Percentiles rank a stretch among this genome's conserved stretches.
These are phyloP conservation scores for Phytophthora melonis DNA, from an alignment of 352 stramenopile genomes.

Conservation along the genomic window DNA sequence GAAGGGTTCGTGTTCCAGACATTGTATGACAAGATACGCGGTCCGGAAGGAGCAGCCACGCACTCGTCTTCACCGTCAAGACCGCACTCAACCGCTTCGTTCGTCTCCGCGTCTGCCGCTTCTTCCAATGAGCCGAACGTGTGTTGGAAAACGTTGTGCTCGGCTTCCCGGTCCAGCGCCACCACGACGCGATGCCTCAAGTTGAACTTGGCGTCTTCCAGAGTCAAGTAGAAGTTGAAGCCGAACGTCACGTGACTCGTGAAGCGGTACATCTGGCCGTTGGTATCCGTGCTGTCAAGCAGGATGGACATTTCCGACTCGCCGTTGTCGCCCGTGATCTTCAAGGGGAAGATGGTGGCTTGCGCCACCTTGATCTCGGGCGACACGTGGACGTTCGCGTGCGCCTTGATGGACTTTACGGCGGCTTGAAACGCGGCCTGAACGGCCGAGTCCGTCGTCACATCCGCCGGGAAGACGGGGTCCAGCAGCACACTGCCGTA, in stretches of 20 bases:
- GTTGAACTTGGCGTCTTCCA: constrained; percentile 67
- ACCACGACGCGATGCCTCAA: constrained; percentile 70
- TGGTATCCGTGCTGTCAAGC: constrained; percentile 51
- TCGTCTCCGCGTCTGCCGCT: constrained; percentile 6
- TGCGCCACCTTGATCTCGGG: constrained; percentile 39
- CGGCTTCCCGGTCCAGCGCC: constrained; percentile 72
- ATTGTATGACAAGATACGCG: constrained; percentile 89
- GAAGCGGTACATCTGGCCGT: constrained; percentile 53
- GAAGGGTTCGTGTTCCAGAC: constrained; percentile 92
- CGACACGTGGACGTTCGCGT: constrained; percentile 53
- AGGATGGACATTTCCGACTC: constrained; percentile 73
- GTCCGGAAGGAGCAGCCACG: constrained; percentile 20
- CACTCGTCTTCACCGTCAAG: constrained; percentile 29
- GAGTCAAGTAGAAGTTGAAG: constrained; percentile 73
- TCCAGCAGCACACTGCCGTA: constrained; percentile 73
- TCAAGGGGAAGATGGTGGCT: constrained; percentile 55
- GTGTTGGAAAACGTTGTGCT: constrained; percentile 81
- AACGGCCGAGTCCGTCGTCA: constrained; percentile 49
- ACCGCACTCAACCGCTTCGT: constrained; percentile 24
- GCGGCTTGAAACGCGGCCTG: constrained; percentile 56
- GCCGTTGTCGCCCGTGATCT: constrained; percentile 76
- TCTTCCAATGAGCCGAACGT: constrained; percentile 51
- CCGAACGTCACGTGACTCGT: constrained; percentile 77
- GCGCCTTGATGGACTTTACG: constrained; percentile 46
- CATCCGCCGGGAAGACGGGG: constrained; percentile 40